These are phyloP conservation scores for Kuraishia hungarica DNA, from an alignment of 805 yeast species.

Conservation along the genomic window DNA sequence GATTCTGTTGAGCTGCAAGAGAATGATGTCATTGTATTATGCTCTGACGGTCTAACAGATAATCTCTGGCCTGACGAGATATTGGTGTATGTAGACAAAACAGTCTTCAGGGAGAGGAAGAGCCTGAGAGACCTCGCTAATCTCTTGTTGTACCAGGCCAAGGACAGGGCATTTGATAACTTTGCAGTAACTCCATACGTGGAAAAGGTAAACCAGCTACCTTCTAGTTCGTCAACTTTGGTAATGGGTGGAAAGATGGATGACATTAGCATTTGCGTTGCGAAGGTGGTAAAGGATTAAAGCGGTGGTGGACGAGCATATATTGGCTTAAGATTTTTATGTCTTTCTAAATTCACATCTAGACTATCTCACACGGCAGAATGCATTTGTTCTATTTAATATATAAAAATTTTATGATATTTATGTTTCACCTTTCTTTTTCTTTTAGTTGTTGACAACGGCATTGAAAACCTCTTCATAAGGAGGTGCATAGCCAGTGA, in stretches of 20 bases:
- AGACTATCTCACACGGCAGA: neutral
- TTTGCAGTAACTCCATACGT: conserved; percentile 46
- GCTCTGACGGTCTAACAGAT: conserved; percentile 49
- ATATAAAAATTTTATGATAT: neutral
- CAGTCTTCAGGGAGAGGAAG: conserved; percentile 16
- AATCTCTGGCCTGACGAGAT: conserved; percentile 43
- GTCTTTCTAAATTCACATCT: neutral
- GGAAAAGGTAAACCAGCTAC: conserved; percentile 36
- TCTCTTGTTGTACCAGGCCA: conserved; percentile 31
- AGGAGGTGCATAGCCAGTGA: conserved; percentile 65
- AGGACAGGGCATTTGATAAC: conserved; percentile 43
- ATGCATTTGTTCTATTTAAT: neutral
- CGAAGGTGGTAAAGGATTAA: conserved; percentile 24
- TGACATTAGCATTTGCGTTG: conserved; percentile 44
- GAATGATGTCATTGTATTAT: conserved; percentile 34
- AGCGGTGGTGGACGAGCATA: neutral
- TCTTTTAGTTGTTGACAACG: conserved; percentile 26
- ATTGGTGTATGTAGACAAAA: conserved; percentile 25
- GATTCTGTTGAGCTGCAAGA: conserved; percentile 29
- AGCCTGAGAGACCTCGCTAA: conserved; percentile 31
- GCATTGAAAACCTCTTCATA: conserved; percentile 54
- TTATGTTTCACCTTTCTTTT: neutral
- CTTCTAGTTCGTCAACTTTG: conserved; percentile 15
- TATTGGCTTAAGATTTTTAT: too few relatives aligned
- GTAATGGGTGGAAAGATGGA: conserved; percentile 47